A percentile compares a stretch with the other conserved stretches of the same genome.
phyloP scores from a whole-genome alignment of 2,329 filamentous ascomycete species.

The Talaromyces pinophilus region DNA sequence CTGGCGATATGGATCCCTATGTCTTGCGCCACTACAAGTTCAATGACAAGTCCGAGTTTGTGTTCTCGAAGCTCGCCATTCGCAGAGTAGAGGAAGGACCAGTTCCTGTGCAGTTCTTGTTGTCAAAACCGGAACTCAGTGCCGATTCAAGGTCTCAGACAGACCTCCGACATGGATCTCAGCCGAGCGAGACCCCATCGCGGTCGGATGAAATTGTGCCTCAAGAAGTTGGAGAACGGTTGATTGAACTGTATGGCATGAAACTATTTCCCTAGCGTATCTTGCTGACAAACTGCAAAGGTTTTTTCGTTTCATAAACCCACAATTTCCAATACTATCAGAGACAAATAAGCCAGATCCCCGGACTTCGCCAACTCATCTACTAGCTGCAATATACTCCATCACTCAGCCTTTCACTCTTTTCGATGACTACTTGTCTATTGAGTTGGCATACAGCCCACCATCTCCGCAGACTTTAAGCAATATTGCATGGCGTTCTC shows the following conservation, averaged over 20 bases:
- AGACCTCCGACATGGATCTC: not conserved
- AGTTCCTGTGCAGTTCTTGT: slow-evolving; percentile 13
- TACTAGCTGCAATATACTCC: slow-evolving; percentile 16
- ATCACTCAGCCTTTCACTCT: slow-evolving; percentile 18
- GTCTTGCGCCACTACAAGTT: slow-evolving; percentile 16
- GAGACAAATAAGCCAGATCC: slow-evolving; percentile 10
- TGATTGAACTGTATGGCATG: slow-evolving; percentile 13
- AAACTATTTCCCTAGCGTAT: too few relatives aligned
- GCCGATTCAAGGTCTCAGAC: slow-evolving; percentile 15
- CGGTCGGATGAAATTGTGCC: slow-evolving; percentile 11
- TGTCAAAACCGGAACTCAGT: slow-evolving; percentile 16
- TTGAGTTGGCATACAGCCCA: slow-evolving; percentile 12
- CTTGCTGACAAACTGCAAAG: not conserved
- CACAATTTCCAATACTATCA: slow-evolving; percentile 16
- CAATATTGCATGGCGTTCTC: slow-evolving; percentile 17
- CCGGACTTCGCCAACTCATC: slow-evolving; percentile 13
- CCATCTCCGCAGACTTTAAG: slow-evolving; percentile 11
- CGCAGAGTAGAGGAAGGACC: slow-evolving; percentile 12
- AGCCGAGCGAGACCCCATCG: not conserved
- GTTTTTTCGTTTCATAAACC: slow-evolving; percentile 13
- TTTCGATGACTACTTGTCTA: slow-evolving; percentile 16
- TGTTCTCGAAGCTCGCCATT: slow-evolving; percentile 17
- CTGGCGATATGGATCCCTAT: slow-evolving; percentile 16
- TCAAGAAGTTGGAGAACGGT: slow-evolving; percentile 19
- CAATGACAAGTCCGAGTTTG: slow-evolving; percentile 12